Conservation (phyloP, 2,329 filamentous ascomycete genomes). For the Diaporthe destruens region DNA sequence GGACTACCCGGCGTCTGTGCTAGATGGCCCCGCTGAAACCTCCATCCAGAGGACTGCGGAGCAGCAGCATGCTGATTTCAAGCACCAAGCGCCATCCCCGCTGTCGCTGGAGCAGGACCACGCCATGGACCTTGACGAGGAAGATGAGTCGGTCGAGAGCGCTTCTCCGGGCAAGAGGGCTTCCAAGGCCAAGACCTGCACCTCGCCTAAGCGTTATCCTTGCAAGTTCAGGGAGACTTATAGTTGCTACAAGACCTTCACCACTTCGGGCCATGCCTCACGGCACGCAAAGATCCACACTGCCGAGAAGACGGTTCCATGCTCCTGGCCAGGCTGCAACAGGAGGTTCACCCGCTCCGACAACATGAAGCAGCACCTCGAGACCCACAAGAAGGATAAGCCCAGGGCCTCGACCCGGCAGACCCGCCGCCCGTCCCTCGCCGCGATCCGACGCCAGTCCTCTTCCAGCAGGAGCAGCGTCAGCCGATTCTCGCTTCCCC, state of each 20-base stretch:
- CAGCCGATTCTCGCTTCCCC: constrained; percentile 43
- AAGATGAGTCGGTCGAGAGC: constrained; percentile 54
- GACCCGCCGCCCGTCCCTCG: constrained; percentile 45
- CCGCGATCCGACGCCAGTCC: constrained; percentile 44
- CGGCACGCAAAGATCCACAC: constrained; percentile 88
- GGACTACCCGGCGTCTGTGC: constrained; percentile 22
- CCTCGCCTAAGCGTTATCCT: constrained; percentile 74
- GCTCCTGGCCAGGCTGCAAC: constrained; percentile 68
- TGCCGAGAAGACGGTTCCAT: constrained; percentile 80
- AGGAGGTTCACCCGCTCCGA: constrained; percentile 86
- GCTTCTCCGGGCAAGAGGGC: constrained; percentile 35
- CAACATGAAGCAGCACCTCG: constrained; percentile 89
- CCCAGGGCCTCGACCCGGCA: constrained; percentile 55
- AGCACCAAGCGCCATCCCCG: constrained; percentile 18
- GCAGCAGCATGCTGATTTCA: constrained; percentile 12
- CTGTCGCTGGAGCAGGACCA: constrained; percentile 1
- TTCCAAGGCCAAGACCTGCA: constrained; percentile 38
- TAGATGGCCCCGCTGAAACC: constrained; percentile 3
- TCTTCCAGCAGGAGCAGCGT: constrained; percentile 46
- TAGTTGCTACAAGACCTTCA: constrained; percentile 83
- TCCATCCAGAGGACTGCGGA: constrained; percentile 15
- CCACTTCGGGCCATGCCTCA: constrained; percentile 87
- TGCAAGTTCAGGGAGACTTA: constrained; percentile 79
- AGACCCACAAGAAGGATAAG: constrained; percentile 79
- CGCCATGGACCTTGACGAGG: constrained; percentile 54